These are phyloP conservation scores for sweet orange (Citrus sinensis) DNA, from an alignment of 345 rosid species.

Conservation along the genomic window DVS_A1.0 CM039163.1:3739501-3740000, in stretches of 20 bases:
- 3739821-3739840: conserved; percentile 14
- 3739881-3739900: conserved; percentile 21
- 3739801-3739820: not conserved
- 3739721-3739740: conserved; percentile 20
- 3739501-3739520: conserved; percentile 81
- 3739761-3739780: conserved; percentile 11
- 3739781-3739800: not conserved
- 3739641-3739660: not conserved
- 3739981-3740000: no score
- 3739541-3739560: conserved; percentile 70
- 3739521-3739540: conserved; percentile 72
- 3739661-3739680: not conserved
- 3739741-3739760: conserved; percentile 55
- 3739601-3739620: not conserved
- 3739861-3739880: conserved; percentile 36
- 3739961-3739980: no score
- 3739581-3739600: not conserved
- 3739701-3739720: conserved; percentile 20
- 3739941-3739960: no score
- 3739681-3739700: conserved; percentile 18
- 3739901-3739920: no score
- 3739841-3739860: conserved; percentile 24
- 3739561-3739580: conserved; percentile 75
- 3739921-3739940: no score
- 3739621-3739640: not conserved